Evolutionary conservation across 1,139 yeast genomes (phyloP).

Genomic region (Yamadazyma spencermartinsiae): DNA sequence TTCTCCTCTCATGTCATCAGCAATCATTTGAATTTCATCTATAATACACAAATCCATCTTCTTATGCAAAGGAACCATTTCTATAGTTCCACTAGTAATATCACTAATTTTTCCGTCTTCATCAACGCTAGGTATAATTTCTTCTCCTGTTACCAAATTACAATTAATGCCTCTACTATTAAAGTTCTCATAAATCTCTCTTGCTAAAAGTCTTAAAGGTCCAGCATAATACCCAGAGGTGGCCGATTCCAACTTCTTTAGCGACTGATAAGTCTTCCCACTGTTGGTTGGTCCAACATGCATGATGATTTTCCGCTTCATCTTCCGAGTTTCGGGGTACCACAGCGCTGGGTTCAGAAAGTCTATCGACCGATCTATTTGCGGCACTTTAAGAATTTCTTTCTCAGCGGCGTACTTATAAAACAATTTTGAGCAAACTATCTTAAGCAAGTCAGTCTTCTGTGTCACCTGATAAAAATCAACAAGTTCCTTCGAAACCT

Average conservation of each 20-base stretch:
- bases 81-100: conserved; percentile 86
- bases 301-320: conserved; percentile 76
- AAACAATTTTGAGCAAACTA: conserved; percentile 25
- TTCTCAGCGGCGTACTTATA: conserved; percentile 23
- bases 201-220: conserved; percentile 83
- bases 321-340: conserved; percentile 83
- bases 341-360: conserved; percentile 77
- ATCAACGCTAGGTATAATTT: conserved; percentile 71
- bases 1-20: conserved; percentile 77
- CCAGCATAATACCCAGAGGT: conserved; percentile 93
- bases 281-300: conserved; percentile 98
- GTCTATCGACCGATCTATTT: conserved; percentile 35
- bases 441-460: conserved; percentile 21
- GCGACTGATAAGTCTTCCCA: conserved; percentile 90
- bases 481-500: conserved; percentile 22
- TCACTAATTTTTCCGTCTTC: conserved; percentile 69
- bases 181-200: conserved; percentile 87
- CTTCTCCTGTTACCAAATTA: conserved; percentile 92
- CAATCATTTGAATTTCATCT: conserved; percentile 96
- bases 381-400: conserved; percentile 17
- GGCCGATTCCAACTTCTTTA: conserved; percentile 65
- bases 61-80: conserved; percentile 74
- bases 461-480: conserved; percentile 18
- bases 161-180: conserved; percentile 65
- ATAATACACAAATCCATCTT: conserved; percentile 84